Percentiles rank a stretch among this genome's conserved stretches.
Evolutionary conservation across 169 alveolate genomes (phyloP).

Genomic region (Plasmodium berghei): DNA sequence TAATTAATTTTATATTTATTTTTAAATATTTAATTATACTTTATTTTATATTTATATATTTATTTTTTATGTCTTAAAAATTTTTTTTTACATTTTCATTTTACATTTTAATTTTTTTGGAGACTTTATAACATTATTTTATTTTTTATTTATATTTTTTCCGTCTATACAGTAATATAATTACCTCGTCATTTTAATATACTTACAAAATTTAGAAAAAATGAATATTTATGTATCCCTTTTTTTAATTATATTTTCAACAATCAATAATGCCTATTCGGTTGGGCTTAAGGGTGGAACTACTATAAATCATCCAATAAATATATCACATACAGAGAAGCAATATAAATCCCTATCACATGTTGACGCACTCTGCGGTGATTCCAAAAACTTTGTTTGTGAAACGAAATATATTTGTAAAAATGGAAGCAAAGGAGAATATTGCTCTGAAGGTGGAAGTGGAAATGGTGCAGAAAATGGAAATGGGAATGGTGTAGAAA

Average conservation of each 20-base stretch:
- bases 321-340: not conserved
- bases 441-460: conserved; percentile 2
- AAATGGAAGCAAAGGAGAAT: conserved; percentile 10
- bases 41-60: too few species aligned
- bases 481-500: not conserved
- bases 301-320: conserved; percentile 8
- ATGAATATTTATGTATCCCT: conserved; percentile 53
- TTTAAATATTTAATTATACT: too few species aligned
- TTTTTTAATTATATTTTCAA: conserved; percentile 22
- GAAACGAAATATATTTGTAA: conserved; percentile 11
- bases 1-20: too few species aligned
- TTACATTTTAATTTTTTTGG: too few species aligned
- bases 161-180: too few species aligned
- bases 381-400: conserved; percentile 20
- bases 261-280: conserved; percentile 13
- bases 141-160: too few species aligned
- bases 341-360: conserved; percentile 4
- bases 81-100: too few species aligned
- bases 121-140: too few species aligned
- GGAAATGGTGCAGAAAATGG: conserved; percentile 6
- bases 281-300: conserved; percentile 50
- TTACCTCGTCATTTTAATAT: not conserved
- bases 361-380: not conserved
- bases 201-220: not conserved
- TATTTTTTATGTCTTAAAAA: too few species aligned